These are phyloP conservation scores for Podaxis rugospora DNA, from an alignment of 768 basidiomycete genomes.

Conservation along the genomic window DNA sequence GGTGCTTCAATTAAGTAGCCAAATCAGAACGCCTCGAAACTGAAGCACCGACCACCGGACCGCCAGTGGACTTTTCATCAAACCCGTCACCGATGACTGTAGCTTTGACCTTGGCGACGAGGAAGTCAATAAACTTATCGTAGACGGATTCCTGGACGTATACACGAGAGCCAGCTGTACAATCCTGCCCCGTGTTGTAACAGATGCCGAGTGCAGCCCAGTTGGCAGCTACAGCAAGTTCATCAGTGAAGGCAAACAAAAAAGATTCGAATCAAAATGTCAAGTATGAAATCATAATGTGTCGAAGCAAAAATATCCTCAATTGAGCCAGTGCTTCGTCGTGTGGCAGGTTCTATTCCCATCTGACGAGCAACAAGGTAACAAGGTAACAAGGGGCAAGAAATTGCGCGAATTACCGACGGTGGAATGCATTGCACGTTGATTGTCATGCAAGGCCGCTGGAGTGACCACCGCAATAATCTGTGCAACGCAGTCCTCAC, in stretches of 20 bases:
- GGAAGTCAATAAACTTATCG: slow-evolving; percentile 70
- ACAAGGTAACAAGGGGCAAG: no score
- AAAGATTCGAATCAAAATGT: background rate
- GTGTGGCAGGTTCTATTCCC: background rate
- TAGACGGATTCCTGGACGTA: slow-evolving; percentile 88
- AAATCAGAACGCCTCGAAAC: slow-evolving; percentile 16
- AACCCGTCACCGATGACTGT: slow-evolving; percentile 80
- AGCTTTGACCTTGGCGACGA: slow-evolving; percentile 64
- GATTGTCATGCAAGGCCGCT: background rate
- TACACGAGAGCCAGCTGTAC: slow-evolving; percentile 86
- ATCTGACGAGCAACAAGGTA: background rate
- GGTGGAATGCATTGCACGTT: background rate
- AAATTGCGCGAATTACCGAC: background rate
- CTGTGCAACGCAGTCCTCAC: background rate
- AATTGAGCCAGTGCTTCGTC: background rate
- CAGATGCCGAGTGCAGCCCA: slow-evolving; percentile 87
- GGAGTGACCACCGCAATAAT: background rate
- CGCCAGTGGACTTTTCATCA: slow-evolving; percentile 67
- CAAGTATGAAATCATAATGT: background rate
- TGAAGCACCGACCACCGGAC: slow-evolving; percentile 62
- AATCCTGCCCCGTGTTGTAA: slow-evolving; percentile 91
- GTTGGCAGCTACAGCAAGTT: slow-evolving; percentile 52
- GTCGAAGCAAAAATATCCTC: slow-evolving; percentile 3
- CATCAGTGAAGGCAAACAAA: background rate
- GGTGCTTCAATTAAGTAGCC: background rate